These are phyloP conservation scores for Marasmius tenuissimus DNA, from an alignment of 1,284 basidiomycete species.

Conservation along the genomic window DNA sequence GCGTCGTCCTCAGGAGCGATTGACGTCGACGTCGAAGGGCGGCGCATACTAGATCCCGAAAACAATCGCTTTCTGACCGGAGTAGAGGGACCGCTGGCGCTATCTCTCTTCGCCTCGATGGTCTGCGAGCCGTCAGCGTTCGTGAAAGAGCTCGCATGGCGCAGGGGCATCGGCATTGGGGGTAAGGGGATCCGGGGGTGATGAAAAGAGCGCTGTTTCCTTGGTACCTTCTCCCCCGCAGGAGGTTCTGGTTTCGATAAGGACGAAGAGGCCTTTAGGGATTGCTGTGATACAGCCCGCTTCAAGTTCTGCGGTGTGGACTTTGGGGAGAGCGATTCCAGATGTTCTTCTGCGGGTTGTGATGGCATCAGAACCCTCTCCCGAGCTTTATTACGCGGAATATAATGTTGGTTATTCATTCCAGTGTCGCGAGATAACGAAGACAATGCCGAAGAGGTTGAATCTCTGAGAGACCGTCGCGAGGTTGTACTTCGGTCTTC, in stretches of 20 bases:
- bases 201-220: constrained; percentile 49
- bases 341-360: neutral
- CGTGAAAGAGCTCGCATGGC: constrained; percentile 14
- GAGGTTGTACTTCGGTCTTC: constrained; percentile 10
- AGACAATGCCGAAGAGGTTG: constrained; percentile 40
- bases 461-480: neutral
- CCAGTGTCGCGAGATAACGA: constrained; percentile 29
- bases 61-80: constrained; percentile 57
- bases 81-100: constrained; percentile 27
- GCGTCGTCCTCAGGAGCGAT: constrained; percentile 44
- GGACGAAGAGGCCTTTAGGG: constrained; percentile 34
- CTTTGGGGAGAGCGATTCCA: constrained; percentile 9
- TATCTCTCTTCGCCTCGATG: constrained; percentile 31
- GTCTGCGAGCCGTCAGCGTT: constrained; percentile 22
- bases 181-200: constrained; percentile 41
- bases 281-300: constrained; percentile 59
- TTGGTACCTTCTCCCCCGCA: constrained; percentile 30
- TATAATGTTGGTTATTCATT: constrained; percentile 20
- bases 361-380: constrained; percentile 4
- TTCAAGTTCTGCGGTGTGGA: constrained; percentile 43
- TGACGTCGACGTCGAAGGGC: constrained; percentile 49
- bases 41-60: constrained; percentile 51
- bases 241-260: constrained; percentile 20
- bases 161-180: constrained; percentile 32
- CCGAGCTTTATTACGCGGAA: constrained; percentile 9